Evolutionary conservation across 768 basidiomycete genomes (phyloP).

Genomic region (Boletus huronensis): DNA sequence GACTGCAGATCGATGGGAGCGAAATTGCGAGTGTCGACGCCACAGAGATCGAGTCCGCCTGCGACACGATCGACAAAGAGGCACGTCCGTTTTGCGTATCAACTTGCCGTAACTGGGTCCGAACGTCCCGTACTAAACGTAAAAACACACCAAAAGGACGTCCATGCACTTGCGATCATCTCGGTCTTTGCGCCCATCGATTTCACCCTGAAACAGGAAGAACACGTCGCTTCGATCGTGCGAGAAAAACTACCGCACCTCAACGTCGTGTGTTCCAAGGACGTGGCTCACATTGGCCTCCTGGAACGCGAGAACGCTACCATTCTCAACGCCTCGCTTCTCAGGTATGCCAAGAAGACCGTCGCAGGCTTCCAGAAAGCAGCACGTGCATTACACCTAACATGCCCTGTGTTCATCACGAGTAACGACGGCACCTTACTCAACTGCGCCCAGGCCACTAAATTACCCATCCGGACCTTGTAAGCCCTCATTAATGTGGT

Average conservation of each 20-base stretch:
- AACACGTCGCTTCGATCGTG: constrained; percentile 42
- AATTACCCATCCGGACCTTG: constrained; percentile 61
- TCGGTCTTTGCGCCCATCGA: constrained; percentile 51
- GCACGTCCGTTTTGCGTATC: constrained; percentile 11
- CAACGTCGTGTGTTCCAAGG: constrained; percentile 52
- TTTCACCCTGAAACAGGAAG: constrained; percentile 43
- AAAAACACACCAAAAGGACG: constrained; percentile 10
- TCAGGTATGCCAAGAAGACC: constrained; percentile 54
- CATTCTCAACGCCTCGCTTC: constrained; percentile 64
- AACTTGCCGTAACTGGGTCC: neutral
- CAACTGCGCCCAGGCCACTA: constrained; percentile 45
- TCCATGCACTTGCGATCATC: constrained; percentile 40
- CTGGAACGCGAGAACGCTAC: constrained; percentile 66
- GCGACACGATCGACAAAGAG: constrained; percentile 35
- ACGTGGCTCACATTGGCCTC: constrained; percentile 57
- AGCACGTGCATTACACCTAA: constrained; percentile 43
- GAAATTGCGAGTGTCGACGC: constrained; percentile 43
- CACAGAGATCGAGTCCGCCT: constrained; percentile 44
- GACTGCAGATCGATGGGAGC: constrained; percentile 44
- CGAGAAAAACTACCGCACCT: constrained; percentile 36
- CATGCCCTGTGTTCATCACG: constrained; percentile 53
- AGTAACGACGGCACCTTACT: constrained; percentile 59
- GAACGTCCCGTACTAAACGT: constrained; percentile 1
- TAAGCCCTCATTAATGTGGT: constrained; percentile 21
- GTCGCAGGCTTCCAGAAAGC: constrained; percentile 53